Evolutionary conservation across 208 protist genomes (phyloP).

Genomic region (Acanthamoeba lenticulata): DNA sequence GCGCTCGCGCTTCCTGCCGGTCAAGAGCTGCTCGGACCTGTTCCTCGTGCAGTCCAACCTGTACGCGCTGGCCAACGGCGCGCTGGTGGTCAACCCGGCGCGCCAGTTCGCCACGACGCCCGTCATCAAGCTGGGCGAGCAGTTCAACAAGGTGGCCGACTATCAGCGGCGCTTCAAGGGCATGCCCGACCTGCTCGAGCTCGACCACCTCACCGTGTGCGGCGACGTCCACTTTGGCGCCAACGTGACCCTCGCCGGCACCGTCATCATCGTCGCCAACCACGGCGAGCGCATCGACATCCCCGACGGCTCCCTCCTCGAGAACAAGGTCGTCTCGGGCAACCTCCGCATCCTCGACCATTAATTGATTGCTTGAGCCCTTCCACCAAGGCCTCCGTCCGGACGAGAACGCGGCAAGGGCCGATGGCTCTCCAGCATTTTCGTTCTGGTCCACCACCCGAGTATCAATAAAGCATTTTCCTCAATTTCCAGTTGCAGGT

Average conservation of each 20-base stretch:
- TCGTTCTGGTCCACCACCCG: too few species aligned
- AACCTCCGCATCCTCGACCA: conserved; percentile 85
- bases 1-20: conserved; percentile 96
- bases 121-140: conserved; percentile 84
- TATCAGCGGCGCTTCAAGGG: conserved; percentile 68
- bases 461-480: too few species aligned
- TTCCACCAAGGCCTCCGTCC: too few species aligned
- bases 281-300: conserved; percentile 85
- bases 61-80: conserved; percentile 90
- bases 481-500: too few species aligned
- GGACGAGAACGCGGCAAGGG: too few species aligned
- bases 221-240: conserved; percentile 89
- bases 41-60: conserved; percentile 96
- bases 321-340: conserved; percentile 87
- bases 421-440: too few species aligned
- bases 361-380: too few species aligned
- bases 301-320: conserved; percentile 81
- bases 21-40: conserved; percentile 97
- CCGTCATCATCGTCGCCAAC: conserved; percentile 86
- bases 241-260: conserved; percentile 82
- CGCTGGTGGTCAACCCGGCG: conserved; percentile 15
- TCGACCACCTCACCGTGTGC: conserved; percentile 87
- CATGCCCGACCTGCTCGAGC: conserved; percentile 81
- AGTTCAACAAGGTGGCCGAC: conserved; percentile 85
- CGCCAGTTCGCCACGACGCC: conserved; percentile 76